A percentile compares a stretch with the other conserved stretches of the same genome.
Evolutionary conservation across 2,329 filamentous ascomycete genomes (phyloP).

Genomic region (Neonectria punicea): DNA sequence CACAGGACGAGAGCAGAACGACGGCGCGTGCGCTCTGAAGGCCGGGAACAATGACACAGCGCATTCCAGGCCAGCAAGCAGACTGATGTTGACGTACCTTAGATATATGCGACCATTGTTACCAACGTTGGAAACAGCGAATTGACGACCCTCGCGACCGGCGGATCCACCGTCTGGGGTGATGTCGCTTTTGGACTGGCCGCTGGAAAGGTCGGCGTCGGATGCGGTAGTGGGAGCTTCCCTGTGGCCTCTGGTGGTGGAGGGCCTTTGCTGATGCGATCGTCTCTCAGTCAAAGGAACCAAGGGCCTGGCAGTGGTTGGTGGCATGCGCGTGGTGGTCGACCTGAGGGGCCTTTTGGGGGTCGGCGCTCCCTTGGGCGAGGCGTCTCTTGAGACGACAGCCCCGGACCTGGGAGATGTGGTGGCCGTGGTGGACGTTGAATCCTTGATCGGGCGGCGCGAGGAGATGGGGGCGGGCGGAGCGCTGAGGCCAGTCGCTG

Average conservation of each 20-base stretch:
- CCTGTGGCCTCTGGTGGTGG: slow-evolving; percentile 55
- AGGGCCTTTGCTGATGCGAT: slow-evolving; percentile 53
- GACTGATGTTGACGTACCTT: slow-evolving; percentile 68
- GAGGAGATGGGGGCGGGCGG: slow-evolving; percentile 35
- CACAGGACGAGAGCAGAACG: slow-evolving; percentile 28
- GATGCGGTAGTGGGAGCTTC: slow-evolving; percentile 47
- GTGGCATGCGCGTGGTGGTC: slow-evolving; percentile 33
- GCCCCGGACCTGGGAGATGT: slow-evolving; percentile 32
- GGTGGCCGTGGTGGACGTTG: slow-evolving; percentile 32
- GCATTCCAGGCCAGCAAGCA: slow-evolving; percentile 22
- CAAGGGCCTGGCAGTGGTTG: slow-evolving; percentile 50
- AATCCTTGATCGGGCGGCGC: slow-evolving; percentile 40
- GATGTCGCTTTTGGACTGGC: slow-evolving; percentile 59
- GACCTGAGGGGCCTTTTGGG: slow-evolving; percentile 37
- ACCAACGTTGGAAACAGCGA: slow-evolving; percentile 83
- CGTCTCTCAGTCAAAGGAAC: slow-evolving; percentile 60
- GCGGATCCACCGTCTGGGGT: slow-evolving; percentile 70
- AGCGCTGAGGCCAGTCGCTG: slow-evolving; percentile 45
- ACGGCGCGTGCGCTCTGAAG: slow-evolving; percentile 27
- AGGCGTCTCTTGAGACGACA: slow-evolving; percentile 24
- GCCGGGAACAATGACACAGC: slow-evolving; percentile 26
- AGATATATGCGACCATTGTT: slow-evolving; percentile 86
- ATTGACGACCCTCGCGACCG: slow-evolving; percentile 75
- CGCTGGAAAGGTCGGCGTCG: slow-evolving; percentile 56
- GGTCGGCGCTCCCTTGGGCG: slow-evolving; percentile 23